Evolutionary conservation across 2,329 filamentous ascomycete genomes (phyloP), one percentile per base, ranked within the genome.

Genomic region (Daldinia sp.): DNA sequence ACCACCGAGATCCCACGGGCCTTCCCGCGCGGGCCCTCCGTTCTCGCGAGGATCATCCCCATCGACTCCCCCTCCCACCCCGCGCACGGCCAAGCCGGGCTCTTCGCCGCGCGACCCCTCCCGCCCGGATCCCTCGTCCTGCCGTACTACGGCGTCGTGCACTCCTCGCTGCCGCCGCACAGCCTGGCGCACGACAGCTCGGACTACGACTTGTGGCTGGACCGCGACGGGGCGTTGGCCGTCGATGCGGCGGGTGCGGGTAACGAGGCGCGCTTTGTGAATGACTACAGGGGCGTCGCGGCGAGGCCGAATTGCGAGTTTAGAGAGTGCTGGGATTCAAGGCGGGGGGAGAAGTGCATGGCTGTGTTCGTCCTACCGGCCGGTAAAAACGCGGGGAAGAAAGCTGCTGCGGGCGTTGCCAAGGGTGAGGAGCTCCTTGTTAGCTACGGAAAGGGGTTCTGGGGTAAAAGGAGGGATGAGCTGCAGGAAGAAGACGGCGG

Each of bases 361-460:
- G 85, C 81, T 0, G 82, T 88, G 11, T 88, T 83, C 77, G 86
- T 87, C 10, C 69, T 87, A 30, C 77, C 77, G 0, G 78, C 77
- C 5, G 77, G 80, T 6, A 81, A 77, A 77, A 77, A 73, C 32
- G 70, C 63, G 55, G 73, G 72, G 27, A 75, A 72, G 61, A 72
- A 71, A 73, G 73, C 49, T 60, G 71, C 48, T n/a, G 64, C 67
- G 57, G 76, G 81, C 0, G 82, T 89, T 25, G 80, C 72, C 49
- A 87, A 84, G 75, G 87, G 87, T 1, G 82, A 87, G 63, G 88
- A 90, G 79, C 85, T 90, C 54, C 72, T 89, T 52, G 85, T 90
- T 10, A 89, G 85, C 67, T 90, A 90, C 70, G 88, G 87, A 4
- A 90, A 87, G 73, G 88, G 88, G 0, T 90, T 90, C 66, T 90